Evolutionary conservation across 2,329 filamentous ascomycete genomes (phyloP).

Genomic region (Aspergillus sergii): DNA sequence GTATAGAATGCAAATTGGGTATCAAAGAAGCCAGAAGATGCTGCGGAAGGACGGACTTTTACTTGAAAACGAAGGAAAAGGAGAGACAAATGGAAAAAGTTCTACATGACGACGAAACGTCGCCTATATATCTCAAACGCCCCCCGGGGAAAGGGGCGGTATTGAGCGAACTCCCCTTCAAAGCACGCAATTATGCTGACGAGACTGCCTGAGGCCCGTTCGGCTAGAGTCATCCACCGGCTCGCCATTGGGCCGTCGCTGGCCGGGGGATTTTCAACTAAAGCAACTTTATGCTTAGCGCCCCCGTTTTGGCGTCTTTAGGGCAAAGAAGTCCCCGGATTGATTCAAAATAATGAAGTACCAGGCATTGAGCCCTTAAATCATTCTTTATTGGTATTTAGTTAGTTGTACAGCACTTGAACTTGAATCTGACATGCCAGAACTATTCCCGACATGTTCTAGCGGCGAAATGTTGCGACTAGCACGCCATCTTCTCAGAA

Average conservation of each 20-base stretch:
- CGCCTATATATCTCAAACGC: not conserved
- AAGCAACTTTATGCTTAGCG: conserved; percentile 5
- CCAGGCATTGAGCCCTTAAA: too few species aligned
- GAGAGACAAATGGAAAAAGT: not conserved
- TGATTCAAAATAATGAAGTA: not conserved
- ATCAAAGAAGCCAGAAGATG: not conserved
- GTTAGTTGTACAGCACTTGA: too few species aligned
- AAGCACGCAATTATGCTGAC: conserved; percentile 27
- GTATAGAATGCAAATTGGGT: not conserved
- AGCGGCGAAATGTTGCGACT: not conserved
- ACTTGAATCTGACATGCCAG: not conserved
- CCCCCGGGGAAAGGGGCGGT: conserved; percentile 2
- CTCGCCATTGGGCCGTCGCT: not conserved
- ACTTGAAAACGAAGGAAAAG: not conserved
- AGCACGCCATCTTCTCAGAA: conserved; percentile 1
- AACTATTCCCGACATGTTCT: not conserved
- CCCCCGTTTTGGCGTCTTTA: not conserved
- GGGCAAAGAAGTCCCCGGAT: not conserved
- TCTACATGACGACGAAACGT: not conserved
- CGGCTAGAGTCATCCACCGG: not conserved
- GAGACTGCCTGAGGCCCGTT: not conserved
- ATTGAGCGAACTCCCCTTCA: conserved; percentile 14
- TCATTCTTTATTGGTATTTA: not conserved
- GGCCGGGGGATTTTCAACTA: conserved; percentile 5
- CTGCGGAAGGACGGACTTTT: not conserved